These are phyloP conservation scores for Annulohypoxylon truncatum DNA, from an alignment of 2,329 filamentous ascomycete species.

Conservation along the genomic window DNA sequence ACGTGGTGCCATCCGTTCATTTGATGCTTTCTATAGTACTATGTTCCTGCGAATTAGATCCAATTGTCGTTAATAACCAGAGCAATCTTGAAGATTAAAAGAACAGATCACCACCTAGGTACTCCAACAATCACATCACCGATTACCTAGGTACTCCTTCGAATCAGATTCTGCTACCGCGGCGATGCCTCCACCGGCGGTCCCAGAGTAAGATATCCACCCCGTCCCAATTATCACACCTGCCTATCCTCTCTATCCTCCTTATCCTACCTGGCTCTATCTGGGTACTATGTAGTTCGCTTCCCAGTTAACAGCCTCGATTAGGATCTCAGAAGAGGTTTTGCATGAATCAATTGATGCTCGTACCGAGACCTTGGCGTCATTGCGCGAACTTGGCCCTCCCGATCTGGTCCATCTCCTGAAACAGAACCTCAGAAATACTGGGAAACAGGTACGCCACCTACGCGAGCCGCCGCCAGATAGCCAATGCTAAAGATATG, in stretches of 20 bases:
- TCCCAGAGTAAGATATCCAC: slow-evolving; percentile 48
- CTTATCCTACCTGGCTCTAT: background rate
- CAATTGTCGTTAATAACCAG: slow-evolving; percentile 3
- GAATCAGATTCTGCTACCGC: slow-evolving; percentile 15
- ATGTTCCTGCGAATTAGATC: slow-evolving; percentile 18
- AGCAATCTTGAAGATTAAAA: background rate
- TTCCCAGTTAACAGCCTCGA: slow-evolving; percentile 2
- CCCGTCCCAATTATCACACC: background rate
- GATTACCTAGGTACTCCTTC: background rate
- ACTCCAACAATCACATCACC: background rate
- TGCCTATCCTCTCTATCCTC: background rate
- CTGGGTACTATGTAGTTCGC: background rate
- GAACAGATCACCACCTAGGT: background rate
- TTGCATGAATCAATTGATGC: slow-evolving; percentile 92
- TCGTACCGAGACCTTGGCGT: slow-evolving; percentile 87
- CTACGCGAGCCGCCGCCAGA: slow-evolving; percentile 53
- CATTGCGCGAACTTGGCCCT: slow-evolving; percentile 91
- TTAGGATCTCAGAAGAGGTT: slow-evolving; percentile 91
- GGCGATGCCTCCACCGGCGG: slow-evolving; percentile 51
- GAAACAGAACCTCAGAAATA: slow-evolving; percentile 73
- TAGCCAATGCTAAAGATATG: slow-evolving; percentile 19
- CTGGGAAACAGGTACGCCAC: slow-evolving; percentile 58
- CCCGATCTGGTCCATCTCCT: slow-evolving; percentile 96
- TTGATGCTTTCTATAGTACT: slow-evolving; percentile 13
- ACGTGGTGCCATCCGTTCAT: slow-evolving; percentile 9